Evolutionary conservation across 257 asterid species (phyloP).

Genomic region (Nicotiana sylvestris): DNA sequence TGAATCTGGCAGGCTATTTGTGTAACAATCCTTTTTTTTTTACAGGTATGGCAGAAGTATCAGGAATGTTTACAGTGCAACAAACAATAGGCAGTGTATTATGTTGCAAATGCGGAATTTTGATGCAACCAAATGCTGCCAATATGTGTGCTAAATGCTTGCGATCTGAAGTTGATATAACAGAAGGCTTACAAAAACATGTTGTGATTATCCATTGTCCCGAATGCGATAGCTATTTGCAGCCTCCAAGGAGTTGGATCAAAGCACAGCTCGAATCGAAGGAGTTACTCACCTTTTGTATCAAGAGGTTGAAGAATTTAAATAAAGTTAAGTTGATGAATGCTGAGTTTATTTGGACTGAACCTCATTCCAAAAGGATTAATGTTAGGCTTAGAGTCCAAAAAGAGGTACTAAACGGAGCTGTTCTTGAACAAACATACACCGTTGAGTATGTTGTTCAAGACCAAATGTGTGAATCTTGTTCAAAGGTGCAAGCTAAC

Average conservation of each 20-base stretch:
- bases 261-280: slow-evolving; percentile 6
- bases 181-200: not conserved
- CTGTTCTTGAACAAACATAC: slow-evolving; percentile 40
- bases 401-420: slow-evolving; percentile 54
- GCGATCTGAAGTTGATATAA: slow-evolving; percentile 5
- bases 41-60: slow-evolving; percentile 24
- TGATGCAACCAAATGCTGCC: slow-evolving; percentile 35
- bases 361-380: slow-evolving; percentile 8
- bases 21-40: too few relatives aligned
- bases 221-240: slow-evolving; percentile 2
- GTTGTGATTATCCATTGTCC: not conserved
- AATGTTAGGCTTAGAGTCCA: slow-evolving; percentile 26
- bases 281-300: slow-evolving; percentile 4
- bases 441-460: slow-evolving; percentile 41
- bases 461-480: slow-evolving; percentile 52
- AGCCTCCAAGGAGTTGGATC: slow-evolving; percentile 9
- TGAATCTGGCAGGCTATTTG: too few relatives aligned
- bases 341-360: slow-evolving; percentile 5
- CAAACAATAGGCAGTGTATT: slow-evolving; percentile 30
- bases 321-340: not conserved
- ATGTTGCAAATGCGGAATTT: slow-evolving; percentile 42
- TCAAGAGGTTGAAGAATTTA: slow-evolving; percentile 3
- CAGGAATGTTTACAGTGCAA: slow-evolving; percentile 32
- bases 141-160: slow-evolving; percentile 25
- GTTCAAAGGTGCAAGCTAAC: slow-evolving; percentile 43